Conservation (phyloP, 2,329 filamentous ascomycete genomes). For the Conoideocrella luteorostrata region DNA sequence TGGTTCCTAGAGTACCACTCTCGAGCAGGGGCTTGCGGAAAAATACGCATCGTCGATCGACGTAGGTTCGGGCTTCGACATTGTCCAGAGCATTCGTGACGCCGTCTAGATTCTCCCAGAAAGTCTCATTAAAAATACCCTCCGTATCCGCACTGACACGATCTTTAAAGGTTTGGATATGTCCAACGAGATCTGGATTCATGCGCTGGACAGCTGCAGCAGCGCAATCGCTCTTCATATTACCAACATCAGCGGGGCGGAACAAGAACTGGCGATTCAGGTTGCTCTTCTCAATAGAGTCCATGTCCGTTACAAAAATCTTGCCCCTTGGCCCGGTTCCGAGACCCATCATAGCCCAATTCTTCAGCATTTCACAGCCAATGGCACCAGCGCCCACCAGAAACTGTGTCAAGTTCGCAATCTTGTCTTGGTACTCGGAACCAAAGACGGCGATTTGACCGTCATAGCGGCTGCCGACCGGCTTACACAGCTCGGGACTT, state of each 20-base stretch:
- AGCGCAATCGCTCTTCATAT: constrained; percentile 94
- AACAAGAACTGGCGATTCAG: constrained; percentile 96
- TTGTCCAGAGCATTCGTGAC: constrained; percentile 98
- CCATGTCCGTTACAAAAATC: constrained; percentile 94
- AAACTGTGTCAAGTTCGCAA: constrained; percentile 86
- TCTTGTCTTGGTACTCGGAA: constrained; percentile 86
- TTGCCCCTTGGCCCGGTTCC: constrained; percentile 81
- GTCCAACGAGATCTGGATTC: constrained; percentile 86
- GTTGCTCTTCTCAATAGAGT: constrained; percentile 98
- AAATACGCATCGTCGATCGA: constrained; percentile 93
- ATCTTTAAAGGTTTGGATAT: constrained; percentile 81
- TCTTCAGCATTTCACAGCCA: constrained; percentile 98
- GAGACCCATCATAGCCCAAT: constrained; percentile 98
- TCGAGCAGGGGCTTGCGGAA: constrained; percentile 96
- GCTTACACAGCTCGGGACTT: constrained; percentile 83
- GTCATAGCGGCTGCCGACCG: constrained; percentile 80
- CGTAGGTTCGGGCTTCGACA: constrained; percentile 92
- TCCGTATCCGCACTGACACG: constrained; percentile 89
- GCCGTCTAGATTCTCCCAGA: constrained; percentile 81
- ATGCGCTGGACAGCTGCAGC: constrained; percentile 84
- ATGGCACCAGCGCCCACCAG: constrained; percentile 95
- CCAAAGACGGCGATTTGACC: constrained; percentile 97
- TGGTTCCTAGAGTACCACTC: constrained; percentile 96
- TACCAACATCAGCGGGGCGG: constrained; percentile 85
- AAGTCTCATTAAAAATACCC: constrained; percentile 86